phyloP scores from a whole-genome alignment of 129 eudicot species.

The Saposhnikovia divaricata region DNA sequence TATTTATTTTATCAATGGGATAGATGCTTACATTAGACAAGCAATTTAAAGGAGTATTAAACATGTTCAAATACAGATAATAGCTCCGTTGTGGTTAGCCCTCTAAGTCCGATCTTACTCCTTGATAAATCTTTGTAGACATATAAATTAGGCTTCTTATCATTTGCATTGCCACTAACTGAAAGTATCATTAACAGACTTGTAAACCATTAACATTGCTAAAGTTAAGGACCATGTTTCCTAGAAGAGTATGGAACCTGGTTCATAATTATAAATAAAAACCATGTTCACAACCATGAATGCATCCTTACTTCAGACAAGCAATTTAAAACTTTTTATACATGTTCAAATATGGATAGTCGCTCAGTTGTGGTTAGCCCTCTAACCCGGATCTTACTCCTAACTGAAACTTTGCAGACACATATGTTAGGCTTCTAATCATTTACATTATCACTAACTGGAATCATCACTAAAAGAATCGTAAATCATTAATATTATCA shows the following conservation, averaged over 20 bases:
- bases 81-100: not conserved
- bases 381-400: not conserved
- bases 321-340: too few species aligned
- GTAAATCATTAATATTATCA: not conserved
- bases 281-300: too few species aligned
- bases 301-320: not conserved
- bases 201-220: not conserved
- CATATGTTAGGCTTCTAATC: not conserved
- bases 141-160: not conserved
- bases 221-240: not conserved
- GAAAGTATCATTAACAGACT: too few species aligned
- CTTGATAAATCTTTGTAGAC: not conserved
- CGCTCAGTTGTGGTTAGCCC: not conserved
- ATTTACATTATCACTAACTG: not conserved
- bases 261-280: not conserved
- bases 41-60: not conserved
- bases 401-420: not conserved
- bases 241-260: not conserved
- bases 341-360: not conserved
- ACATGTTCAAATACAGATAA: not conserved
- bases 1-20: too few species aligned
- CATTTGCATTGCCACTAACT: not conserved
- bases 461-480: not conserved
- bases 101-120: not conserved
- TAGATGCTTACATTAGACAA: not conserved